phyloP scores from a whole-genome alignment of 2,329 filamentous ascomycete species.

The Pezicula carpinea region DNA sequence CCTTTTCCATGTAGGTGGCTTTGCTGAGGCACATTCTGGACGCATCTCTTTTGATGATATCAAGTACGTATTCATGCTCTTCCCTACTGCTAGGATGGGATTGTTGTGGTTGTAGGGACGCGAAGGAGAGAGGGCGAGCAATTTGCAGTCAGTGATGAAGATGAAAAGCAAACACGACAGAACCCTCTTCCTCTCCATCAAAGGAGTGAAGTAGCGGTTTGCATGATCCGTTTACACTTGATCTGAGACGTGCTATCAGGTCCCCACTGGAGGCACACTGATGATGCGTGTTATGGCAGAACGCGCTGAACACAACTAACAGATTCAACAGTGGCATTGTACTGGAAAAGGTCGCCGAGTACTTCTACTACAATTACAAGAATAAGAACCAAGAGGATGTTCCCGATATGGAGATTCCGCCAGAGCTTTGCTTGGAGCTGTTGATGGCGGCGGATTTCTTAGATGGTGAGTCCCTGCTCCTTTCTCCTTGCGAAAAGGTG shows the following conservation, averaged over 20 bases:
- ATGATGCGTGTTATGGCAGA: conserved; percentile 3
- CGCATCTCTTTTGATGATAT: conserved; percentile 68
- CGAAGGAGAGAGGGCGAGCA: not conserved
- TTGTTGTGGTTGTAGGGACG: not conserved
- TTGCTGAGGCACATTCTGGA: conserved; percentile 59
- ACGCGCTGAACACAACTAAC: conserved; percentile 2
- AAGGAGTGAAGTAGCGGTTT: conserved; percentile 20
- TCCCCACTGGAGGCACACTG: conserved; percentile 5
- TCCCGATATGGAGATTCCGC: conserved; percentile 75
- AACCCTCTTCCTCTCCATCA: conserved; percentile 21
- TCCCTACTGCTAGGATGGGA: not conserved
- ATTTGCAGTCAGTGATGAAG: conserved; percentile 27
- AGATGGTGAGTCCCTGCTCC: conserved; percentile 43
- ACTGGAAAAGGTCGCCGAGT: conserved; percentile 77
- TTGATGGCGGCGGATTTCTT: conserved; percentile 75
- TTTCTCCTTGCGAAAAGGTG: too few species aligned
- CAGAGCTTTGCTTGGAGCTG: conserved; percentile 73
- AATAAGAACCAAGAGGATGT: conserved; percentile 67
- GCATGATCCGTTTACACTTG: conserved; percentile 54
- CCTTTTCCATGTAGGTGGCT: conserved; percentile 45
- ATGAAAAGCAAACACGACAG: conserved; percentile 24
- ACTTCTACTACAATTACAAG: conserved; percentile 78
- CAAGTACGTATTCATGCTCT: conserved; percentile 49
- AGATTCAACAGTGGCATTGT: conserved; percentile 56
- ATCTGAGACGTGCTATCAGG: conserved; percentile 43